Evolutionary conservation across 495 filamentous ascomycete species (phyloP).

Genomic region (Hapsidospora chrysogenum): DNA sequence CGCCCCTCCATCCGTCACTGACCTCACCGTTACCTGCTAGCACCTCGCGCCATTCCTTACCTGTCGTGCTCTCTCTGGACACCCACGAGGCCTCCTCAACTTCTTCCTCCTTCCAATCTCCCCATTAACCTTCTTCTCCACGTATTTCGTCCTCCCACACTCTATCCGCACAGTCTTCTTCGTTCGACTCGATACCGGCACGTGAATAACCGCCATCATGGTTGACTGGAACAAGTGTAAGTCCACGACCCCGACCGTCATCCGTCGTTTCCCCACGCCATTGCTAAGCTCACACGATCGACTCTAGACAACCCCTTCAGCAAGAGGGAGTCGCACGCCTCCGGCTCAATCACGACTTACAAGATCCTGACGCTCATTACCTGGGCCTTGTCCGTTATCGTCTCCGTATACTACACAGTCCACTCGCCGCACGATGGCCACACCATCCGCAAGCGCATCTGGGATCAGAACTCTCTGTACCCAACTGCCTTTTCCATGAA

Average conservation of each 20-base stretch:
- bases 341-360: slow-evolving; percentile 33
- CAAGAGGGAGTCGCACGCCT: slow-evolving; percentile 40
- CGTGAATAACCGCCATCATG: not conserved
- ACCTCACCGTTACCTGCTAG: too few species aligned
- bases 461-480: slow-evolving; percentile 48
- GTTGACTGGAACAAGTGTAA: slow-evolving; percentile 4
- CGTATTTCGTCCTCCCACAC: too few species aligned
- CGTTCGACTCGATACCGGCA: too few species aligned
- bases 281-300: not conserved
- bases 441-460: slow-evolving; percentile 38
- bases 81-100: too few species aligned
- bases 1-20: too few species aligned
- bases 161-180: too few species aligned
- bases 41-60: too few species aligned
- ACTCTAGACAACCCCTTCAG: slow-evolving; percentile 48
- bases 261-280: not conserved
- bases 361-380: slow-evolving; percentile 52
- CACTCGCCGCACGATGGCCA: slow-evolving; percentile 41
- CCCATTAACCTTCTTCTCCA: too few species aligned
- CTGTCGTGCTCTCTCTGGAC: too few species aligned
- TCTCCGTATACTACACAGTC: slow-evolving; percentile 53
- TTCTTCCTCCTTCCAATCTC: too few species aligned
- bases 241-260: slow-evolving; percentile 2
- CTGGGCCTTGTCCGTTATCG: slow-evolving; percentile 52
- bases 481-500: slow-evolving; percentile 63